phyloP scores from a whole-genome alignment of 495 filamentous ascomycete species.

The Clohesyomyces aquaticus region DNA sequence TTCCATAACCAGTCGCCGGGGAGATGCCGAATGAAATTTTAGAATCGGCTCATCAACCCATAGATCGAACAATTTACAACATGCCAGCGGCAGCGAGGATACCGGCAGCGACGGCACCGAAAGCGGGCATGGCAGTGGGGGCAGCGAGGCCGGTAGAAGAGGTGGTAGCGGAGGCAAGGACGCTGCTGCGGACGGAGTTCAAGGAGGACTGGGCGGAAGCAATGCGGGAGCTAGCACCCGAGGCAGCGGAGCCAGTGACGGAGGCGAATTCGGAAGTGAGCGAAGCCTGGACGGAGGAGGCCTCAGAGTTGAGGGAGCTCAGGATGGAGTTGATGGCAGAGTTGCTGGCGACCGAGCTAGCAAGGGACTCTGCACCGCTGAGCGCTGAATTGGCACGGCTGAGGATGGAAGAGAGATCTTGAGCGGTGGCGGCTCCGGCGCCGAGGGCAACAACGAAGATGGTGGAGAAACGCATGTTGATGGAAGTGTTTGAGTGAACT shows the following conservation, averaged over 20 bases:
- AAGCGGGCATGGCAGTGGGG: slow-evolving; percentile 27
- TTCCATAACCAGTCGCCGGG: too few species aligned
- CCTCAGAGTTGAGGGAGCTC: slow-evolving; percentile 5
- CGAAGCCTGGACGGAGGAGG: background rate
- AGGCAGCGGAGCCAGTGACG: slow-evolving; percentile 12
- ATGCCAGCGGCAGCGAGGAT: slow-evolving; percentile 32
- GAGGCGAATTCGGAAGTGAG: slow-evolving; percentile 5
- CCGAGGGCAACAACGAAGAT: slow-evolving; percentile 32
- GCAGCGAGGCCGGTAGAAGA: background rate
- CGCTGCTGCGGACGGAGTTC: slow-evolving; percentile 5
- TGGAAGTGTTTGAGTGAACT: slow-evolving; percentile 1
- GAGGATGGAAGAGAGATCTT: slow-evolving; percentile 21
- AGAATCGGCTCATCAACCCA: too few species aligned
- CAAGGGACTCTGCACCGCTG: background rate
- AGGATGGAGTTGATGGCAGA: slow-evolving; percentile 3
- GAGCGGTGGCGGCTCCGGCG: slow-evolving; percentile 26
- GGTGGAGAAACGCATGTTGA: slow-evolving; percentile 39
- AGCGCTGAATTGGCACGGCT: background rate
- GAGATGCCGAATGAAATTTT: too few species aligned
- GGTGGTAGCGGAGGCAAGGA: background rate
- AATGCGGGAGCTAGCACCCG: slow-evolving; percentile 9
- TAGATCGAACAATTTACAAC: too few species aligned
- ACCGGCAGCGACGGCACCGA: slow-evolving; percentile 29
- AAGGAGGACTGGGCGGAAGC: background rate
- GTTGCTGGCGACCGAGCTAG: background rate